Evolutionary conservation across 352 stramenopile species (phyloP).

Genomic region (Phytophthora tentaculata): DNA sequence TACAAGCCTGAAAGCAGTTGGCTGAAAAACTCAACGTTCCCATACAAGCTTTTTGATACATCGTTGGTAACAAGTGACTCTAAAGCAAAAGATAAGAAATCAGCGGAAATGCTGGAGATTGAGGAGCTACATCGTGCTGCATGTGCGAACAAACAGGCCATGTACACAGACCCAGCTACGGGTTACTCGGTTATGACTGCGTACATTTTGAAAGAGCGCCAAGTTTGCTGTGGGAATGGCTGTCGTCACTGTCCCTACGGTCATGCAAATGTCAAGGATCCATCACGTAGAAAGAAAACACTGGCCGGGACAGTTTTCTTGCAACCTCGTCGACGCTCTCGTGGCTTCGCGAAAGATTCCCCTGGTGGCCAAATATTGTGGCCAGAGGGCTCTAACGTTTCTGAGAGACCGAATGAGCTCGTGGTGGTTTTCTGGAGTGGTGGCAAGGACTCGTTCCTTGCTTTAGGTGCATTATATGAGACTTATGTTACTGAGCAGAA

Average conservation of each 20-base stretch:
- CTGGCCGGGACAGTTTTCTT: slow-evolving; percentile 47
- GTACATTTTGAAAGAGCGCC: slow-evolving; percentile 70
- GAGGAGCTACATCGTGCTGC: slow-evolving; percentile 76
- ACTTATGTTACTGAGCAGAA: slow-evolving; percentile 37
- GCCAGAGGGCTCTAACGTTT: slow-evolving; percentile 17
- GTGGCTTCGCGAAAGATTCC: slow-evolving; percentile 19
- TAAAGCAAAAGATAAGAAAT: slow-evolving; percentile 15
- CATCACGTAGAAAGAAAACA: slow-evolving; percentile 45
- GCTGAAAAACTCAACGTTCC: slow-evolving; percentile 45
- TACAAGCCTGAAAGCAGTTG: slow-evolving; percentile 38
- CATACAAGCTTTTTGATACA: slow-evolving; percentile 47
- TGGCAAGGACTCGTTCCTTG: slow-evolving; percentile 91
- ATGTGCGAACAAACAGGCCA: slow-evolving; percentile 66
- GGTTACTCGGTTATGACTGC: slow-evolving; percentile 91
- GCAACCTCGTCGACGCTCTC: slow-evolving; percentile 32
- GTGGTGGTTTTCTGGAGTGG: slow-evolving; percentile 90
- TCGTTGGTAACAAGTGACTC: slow-evolving; percentile 7
- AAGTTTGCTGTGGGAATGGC: slow-evolving; percentile 89
- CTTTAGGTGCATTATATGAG: slow-evolving; percentile 55
- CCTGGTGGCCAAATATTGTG: slow-evolving; percentile 43
- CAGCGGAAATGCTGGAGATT: slow-evolving; percentile 48
- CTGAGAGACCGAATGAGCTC: slow-evolving; percentile 40
- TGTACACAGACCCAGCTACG: slow-evolving; percentile 86
- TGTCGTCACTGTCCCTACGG: slow-evolving; percentile 92
- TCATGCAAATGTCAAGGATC: slow-evolving; percentile 79